Base-by-base conservation (phyloP, 1,284 basidiomycete genomes). In the Pseudozyma sp. region DNA sequence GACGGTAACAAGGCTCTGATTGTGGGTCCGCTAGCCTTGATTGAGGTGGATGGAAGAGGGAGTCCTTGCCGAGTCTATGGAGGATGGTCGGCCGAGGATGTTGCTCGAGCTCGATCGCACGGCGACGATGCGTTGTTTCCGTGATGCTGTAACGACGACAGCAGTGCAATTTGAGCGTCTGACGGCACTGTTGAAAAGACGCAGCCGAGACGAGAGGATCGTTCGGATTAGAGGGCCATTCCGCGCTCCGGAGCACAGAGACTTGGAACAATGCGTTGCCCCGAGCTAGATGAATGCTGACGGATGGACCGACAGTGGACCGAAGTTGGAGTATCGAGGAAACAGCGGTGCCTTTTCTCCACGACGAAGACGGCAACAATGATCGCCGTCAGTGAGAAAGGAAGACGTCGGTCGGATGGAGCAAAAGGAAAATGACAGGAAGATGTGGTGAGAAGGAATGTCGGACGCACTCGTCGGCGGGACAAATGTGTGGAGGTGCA, bases 361-460 rank as follows among this genome's bases (percentile, higher is more conserved):
- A 24, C 24, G 24, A 24, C 24, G 24, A 24, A 24, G 1, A 24
- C 24, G 24, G 24, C 24, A n/a, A 42, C 11, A 9, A 42, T 42
- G 40, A 42, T 14, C n/a, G 40, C 40, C 16, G 40, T 13, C 11
- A 16, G 40, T 24, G 24, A 24, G 40, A 16, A 14, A 13, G 4
- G 24, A 39, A 45, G 19, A 29, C 13, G 44, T 29, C 17, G 14
- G 47, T 47, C 17, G 54, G 46, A 55, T 19, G 55, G n/a, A n/a
- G 10, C 42, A 16, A 30, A n/a, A 16, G 5, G 30, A 19, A 37
- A 17, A 35, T 17, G 39, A n/a, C n/a, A 13, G 33, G 35, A 51
- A 42, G 63, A 48, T 57, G 58, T 68, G 54, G 65, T 61, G 58
- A 69, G 67, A 64, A 63, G 67, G 57, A 64, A 63, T 69, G 67